These are phyloP conservation scores for Leccinum subtestaceum DNA, from an alignment of 768 basidiomycete genomes.

Conservation along the genomic window DNA sequence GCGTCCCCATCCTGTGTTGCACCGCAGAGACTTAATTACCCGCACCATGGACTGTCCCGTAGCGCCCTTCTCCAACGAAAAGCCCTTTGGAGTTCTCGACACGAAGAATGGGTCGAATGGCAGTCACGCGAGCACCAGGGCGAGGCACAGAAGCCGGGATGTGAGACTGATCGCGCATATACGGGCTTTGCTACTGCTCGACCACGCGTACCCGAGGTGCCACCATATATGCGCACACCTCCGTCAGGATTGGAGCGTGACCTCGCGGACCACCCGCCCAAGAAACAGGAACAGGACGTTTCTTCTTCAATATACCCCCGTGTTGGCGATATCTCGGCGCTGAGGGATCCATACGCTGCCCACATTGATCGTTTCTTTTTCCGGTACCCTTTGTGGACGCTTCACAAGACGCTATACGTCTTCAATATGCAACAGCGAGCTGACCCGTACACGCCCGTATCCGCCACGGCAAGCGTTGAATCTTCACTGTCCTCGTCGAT, in stretches of 20 bases:
- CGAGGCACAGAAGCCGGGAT: neutral
- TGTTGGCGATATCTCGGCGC: constrained; percentile 55
- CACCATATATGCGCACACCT: constrained; percentile 19
- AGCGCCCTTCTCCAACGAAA: constrained; percentile 59
- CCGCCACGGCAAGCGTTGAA: constrained; percentile 6
- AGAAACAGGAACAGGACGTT: constrained; percentile 13
- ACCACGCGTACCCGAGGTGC: neutral
- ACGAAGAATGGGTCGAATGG: constrained; percentile 49
- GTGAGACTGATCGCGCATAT: constrained; percentile 24
- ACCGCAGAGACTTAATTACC: constrained; percentile 42
- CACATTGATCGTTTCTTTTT: constrained; percentile 60
- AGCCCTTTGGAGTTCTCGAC: constrained; percentile 58
- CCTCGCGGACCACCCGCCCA: constrained; percentile 8
- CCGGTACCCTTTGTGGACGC: constrained; percentile 59
- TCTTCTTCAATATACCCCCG: constrained; percentile 48
- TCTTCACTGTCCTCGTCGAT: constrained; percentile 21
- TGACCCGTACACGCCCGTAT: constrained; percentile 10
- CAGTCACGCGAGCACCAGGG: constrained; percentile 16
- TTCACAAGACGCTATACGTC: constrained; percentile 64
- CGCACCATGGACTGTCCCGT: constrained; percentile 62
- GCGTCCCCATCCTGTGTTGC: constrained; percentile 8
- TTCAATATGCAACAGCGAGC: constrained; percentile 47
- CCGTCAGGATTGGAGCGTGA: constrained; percentile 35
- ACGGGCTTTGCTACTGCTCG: constrained; percentile 19
- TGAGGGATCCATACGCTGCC: constrained; percentile 56